Evolutionary conservation across 352 stramenopile genomes (phyloP), one percentile per base, ranked within the genome.

Genomic region (Pythium oligandrum): DNA sequence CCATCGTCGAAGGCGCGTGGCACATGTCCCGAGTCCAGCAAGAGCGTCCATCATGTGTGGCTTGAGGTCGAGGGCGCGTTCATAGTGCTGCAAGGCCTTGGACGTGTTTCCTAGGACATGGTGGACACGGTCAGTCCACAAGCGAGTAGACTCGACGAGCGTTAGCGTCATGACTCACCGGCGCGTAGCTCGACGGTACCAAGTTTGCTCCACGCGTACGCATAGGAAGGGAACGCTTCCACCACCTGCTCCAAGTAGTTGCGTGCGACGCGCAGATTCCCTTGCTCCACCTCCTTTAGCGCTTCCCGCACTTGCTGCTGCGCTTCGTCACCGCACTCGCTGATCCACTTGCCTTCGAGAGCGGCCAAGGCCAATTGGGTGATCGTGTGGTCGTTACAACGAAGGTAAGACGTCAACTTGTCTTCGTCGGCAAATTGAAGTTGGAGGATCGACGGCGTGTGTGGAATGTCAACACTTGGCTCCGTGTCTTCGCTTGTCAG

Each of bases 191-290:
- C 68, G 1, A 80, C 67, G 44, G 73, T 76, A 30, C 67, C 84
- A n/a, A 93, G 71, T 46, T 93, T 94, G 53, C 71, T 78, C 78
- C 81, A 88, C 0, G 73, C 84, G 56, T 84, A 88, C 7, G 78
- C 81, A 37, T 79, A 94, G 11, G 71, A 48, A 0, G 79, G 69
- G 38, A 73, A 75, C 1, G 69, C 59, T 3, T 73, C 55, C 3
- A 90, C 70, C 0, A 92, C 54, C 30, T 69, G 45, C 3, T 76
- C 30, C 30, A 94, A 58, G 40, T 76, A 61, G 26, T 77, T 55
- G 3, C 77, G 75, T 10, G 77, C 78, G 45, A 51, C 36, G 2
- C 62, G 54, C 40, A 72, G 65, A 34, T 79, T 70, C 40, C 73
- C 66, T n/a, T 48, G 39, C 50, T 80, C 63, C 10, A 70, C 73